Percentiles rank a stretch among this genome's conserved stretches.
These are phyloP conservation scores for Malassezia japonica DNA, from an alignment of 1,284 basidiomycete genomes.

Conservation along the genomic window DNA sequence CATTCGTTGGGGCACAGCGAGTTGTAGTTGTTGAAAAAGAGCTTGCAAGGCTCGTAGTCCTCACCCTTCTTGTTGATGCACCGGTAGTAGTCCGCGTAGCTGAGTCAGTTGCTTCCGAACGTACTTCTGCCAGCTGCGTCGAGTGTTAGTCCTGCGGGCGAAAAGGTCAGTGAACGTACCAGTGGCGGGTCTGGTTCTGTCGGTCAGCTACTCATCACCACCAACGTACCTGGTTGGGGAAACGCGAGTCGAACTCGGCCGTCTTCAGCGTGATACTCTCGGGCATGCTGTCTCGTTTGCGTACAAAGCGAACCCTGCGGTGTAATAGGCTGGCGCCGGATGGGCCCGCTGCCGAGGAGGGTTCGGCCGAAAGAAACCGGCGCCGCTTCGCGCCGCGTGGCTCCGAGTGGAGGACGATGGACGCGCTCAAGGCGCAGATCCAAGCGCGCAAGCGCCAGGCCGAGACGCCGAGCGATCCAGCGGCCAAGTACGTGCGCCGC, in stretches of 20 bases:
- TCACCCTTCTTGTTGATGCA: conserved; percentile 95
- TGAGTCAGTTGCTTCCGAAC: conserved; percentile 18
- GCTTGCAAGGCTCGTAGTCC: conserved; percentile 93
- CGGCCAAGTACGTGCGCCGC: conserved; percentile 31
- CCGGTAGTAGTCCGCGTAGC: conserved; percentile 72
- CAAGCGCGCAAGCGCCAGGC: conserved; percentile 66
- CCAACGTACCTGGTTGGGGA: conserved; percentile 43
- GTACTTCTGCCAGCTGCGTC: conserved; percentile 43
- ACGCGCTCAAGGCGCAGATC: conserved; percentile 77
- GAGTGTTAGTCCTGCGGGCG: conserved; percentile 5
- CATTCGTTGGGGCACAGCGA: conserved; percentile 76
- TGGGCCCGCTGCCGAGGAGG: background rate
- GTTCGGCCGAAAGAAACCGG: conserved; percentile 6
- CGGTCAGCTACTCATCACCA: background rate
- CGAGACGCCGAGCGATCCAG: conserved; percentile 49
- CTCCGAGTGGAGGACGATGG: conserved; percentile 57
- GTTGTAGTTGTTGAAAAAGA: conserved; percentile 93
- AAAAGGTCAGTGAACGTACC: conserved; percentile 17
- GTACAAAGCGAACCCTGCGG: background rate
- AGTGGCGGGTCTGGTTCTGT: conserved; percentile 49
- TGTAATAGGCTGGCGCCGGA: background rate
- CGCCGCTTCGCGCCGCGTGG: background rate
- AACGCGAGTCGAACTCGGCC: conserved; percentile 44
- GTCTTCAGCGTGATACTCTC: conserved; percentile 41
- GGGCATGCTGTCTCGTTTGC: conserved; percentile 20